phyloP scores from a whole-genome alignment of 441 rosid genomes.

The Flueggea neowawraea region DNA sequence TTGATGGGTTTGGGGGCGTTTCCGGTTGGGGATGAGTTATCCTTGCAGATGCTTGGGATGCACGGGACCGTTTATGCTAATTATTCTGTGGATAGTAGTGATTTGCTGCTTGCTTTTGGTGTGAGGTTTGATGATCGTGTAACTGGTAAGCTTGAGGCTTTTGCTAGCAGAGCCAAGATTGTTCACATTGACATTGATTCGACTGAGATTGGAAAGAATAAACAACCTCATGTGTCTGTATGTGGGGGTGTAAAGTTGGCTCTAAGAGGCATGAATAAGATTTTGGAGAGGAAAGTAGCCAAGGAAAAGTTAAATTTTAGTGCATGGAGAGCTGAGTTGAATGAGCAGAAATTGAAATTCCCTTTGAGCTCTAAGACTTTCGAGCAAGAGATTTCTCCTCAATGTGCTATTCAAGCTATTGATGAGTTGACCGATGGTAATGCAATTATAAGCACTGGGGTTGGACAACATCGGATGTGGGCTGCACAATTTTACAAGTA shows the following conservation, averaged over 20 bases:
- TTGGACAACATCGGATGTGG: conserved; percentile 99
- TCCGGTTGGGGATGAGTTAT: conserved; percentile 57
- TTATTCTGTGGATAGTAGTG: conserved; percentile 82
- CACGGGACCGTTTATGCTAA: conserved; percentile 97
- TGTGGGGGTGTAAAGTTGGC: conserved; percentile 86
- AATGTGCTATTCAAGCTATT: conserved; percentile 79
- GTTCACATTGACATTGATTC: conserved; percentile 94
- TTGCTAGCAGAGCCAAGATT: conserved; percentile 92
- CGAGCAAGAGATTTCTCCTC: conserved; percentile 91
- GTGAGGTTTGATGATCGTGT: conserved; percentile 97
- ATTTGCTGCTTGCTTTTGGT: conserved; percentile 86
- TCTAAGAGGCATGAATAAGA: conserved; percentile 61
- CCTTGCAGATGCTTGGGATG: conserved; percentile 95
- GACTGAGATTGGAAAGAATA: conserved; percentile 95
- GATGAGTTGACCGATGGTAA: conserved; percentile 82
- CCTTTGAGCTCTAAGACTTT: conserved; percentile 78
- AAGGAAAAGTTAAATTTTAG: conserved; percentile 52
- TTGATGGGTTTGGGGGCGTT: conserved; percentile 93
- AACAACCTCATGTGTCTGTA: conserved; percentile 88
- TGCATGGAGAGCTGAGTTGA: conserved; percentile 71
- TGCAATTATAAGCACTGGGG: conserved; percentile 94
- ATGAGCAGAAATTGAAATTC: conserved; percentile 55
- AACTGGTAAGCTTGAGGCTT: conserved; percentile 90
- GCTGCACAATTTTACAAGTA: conserved; percentile 98
- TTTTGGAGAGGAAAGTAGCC: conserved; percentile 46